Percentiles rank a stretch among this genome's conserved stretches.
Evolutionary conservation across 305 asterid species (phyloP).

Genomic region (Solanum hybrid): DNA sequence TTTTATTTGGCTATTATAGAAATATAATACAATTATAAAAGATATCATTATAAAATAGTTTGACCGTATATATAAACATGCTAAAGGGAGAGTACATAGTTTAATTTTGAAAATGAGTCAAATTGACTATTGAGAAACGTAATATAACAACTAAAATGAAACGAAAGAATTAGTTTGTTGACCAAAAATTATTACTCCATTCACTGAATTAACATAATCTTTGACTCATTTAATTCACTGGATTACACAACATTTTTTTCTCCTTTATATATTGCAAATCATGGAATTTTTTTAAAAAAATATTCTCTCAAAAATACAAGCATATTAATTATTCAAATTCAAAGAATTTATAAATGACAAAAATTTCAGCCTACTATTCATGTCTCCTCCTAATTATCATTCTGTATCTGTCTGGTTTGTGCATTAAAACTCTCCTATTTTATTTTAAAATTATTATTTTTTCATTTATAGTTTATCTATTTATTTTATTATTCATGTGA

Average conservation of each 20-base stretch:
- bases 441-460: neutral
- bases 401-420: neutral
- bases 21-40: too few relatives aligned
- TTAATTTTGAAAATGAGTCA: neutral
- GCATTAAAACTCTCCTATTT: neutral
- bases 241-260: neutral
- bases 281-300: neutral
- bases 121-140: neutral
- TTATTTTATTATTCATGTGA: neutral
- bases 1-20: neutral
- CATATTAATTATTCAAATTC: neutral
- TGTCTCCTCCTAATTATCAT: neutral
- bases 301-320: neutral
- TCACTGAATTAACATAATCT: neutral
- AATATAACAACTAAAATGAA: neutral
- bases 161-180: neutral
- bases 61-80: neutral
- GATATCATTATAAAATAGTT: neutral
- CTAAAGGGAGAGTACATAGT: neutral
- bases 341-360: neutral
- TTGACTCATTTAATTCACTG: neutral
- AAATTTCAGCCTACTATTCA: neutral
- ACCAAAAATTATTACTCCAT: neutral
- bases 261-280: neutral
- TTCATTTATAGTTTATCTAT: neutral